Percentiles rank a stretch among this genome's conserved stretches.
These are phyloP conservation scores for Protomyces pachydermus DNA, from an alignment of 1,139 yeast species.

Conservation along the genomic window DNA sequence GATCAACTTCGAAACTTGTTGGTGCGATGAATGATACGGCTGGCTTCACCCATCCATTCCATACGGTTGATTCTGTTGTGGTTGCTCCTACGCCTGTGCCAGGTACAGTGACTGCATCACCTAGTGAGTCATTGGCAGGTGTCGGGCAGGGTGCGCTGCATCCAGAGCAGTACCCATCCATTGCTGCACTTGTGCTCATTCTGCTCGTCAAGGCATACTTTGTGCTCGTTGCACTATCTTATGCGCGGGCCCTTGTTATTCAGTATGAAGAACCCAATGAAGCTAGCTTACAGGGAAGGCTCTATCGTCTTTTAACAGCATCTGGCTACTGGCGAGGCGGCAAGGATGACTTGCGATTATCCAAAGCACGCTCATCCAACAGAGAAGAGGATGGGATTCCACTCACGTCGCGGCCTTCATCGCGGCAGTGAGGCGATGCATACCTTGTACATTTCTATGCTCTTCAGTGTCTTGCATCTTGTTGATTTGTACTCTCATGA, in stretches of 20 bases:
- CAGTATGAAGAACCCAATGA: background rate
- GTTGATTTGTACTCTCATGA: background rate
- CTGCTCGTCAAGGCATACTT: conserved; percentile 32
- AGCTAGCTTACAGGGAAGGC: background rate
- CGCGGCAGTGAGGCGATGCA: background rate
- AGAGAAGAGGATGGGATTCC: background rate
- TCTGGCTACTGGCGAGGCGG: background rate
- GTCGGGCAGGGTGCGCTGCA: conserved; percentile 29
- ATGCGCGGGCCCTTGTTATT: conserved; percentile 32
- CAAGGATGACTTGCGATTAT: background rate
- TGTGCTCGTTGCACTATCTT: conserved; percentile 33
- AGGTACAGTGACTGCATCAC: conserved; percentile 9
- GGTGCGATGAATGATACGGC: conserved; percentile 27
- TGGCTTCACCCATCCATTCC: conserved; percentile 25
- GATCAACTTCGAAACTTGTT: background rate
- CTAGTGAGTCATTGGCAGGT: conserved; percentile 22
- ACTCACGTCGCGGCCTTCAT: background rate
- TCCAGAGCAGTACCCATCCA: conserved; percentile 33
- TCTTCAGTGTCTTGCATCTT: no score
- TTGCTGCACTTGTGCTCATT: conserved; percentile 31
- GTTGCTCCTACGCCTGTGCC: conserved; percentile 13
- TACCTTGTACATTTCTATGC: no score
- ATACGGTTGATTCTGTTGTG: conserved; percentile 17
- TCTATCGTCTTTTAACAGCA: background rate
- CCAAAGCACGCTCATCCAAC: background rate